Conservation (phyloP, 208 protist species). For the Eutreptiella sp. region DNA sequence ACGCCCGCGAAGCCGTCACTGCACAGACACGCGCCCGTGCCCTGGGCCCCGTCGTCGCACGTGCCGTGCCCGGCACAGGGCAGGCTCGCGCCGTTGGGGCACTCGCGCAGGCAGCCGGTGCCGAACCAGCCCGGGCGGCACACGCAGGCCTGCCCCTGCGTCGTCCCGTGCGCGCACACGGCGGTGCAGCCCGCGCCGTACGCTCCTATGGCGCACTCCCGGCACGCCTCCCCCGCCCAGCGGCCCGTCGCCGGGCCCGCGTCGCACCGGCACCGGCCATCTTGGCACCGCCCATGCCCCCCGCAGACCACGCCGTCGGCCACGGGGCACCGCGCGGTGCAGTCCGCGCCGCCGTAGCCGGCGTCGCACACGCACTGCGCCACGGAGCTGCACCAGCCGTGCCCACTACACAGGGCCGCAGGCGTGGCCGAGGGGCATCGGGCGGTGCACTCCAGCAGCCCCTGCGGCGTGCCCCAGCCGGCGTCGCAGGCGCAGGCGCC, state of each 20-base stretch:
- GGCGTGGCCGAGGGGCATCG: not conserved
- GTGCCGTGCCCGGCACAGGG: conserved; percentile 2
- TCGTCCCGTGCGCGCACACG: too few relatives aligned
- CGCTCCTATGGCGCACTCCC: not conserved
- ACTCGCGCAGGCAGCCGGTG: conserved; percentile 3
- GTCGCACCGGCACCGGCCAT: conserved; percentile 26
- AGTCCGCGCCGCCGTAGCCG: not conserved
- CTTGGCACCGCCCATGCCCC: conserved; percentile 13
- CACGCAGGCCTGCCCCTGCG: too few relatives aligned
- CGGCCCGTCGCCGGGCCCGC: not conserved
- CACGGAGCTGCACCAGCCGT: too few relatives aligned
- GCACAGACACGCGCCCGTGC: conserved; percentile 6
- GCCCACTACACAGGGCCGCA: too few relatives aligned
- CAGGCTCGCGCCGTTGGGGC: conserved; percentile 24
- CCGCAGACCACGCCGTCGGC: not conserved
- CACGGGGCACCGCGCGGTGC: not conserved
- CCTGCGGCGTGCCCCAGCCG: not conserved
- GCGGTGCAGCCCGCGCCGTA: conserved; percentile 22
- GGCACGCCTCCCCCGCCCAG: conserved; percentile 4
- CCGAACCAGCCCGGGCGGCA: not conserved
- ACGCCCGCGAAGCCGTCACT: not conserved
- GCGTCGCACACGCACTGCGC: not conserved
- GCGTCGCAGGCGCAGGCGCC: conserved; percentile 2
- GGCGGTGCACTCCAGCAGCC: not conserved
- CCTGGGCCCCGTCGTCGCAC: not conserved